Conservation (phyloP, 2,329 filamentous ascomycete species). For the Alternaria alternata region DNA sequence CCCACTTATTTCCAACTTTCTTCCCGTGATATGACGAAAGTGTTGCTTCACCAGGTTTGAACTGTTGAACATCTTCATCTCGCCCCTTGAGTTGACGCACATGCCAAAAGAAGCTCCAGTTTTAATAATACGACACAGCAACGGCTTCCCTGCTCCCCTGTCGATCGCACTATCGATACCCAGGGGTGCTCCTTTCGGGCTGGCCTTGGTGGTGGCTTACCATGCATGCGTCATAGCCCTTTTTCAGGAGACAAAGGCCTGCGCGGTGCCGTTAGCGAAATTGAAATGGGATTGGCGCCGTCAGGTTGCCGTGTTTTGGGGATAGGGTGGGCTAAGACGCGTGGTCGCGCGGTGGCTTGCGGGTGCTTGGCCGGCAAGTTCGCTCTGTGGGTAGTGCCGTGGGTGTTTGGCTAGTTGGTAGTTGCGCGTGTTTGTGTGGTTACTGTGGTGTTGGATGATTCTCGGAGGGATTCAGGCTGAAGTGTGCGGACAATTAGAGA, state of each 20-base stretch:
- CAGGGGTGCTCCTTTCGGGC: background rate
- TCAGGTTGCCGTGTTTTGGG: constrained; percentile 1
- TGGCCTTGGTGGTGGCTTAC: background rate
- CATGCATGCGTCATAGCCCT: constrained; percentile 11
- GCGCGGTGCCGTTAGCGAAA: constrained; percentile 1
- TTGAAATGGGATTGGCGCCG: constrained; percentile 2
- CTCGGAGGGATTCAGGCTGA: constrained; percentile 6
- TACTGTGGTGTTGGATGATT: background rate
- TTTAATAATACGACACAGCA: background rate
- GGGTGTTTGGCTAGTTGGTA: background rate
- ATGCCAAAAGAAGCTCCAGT: constrained; percentile 7
- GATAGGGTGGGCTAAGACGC: background rate
- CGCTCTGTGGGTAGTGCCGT: constrained; percentile 7
- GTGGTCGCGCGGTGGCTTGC: constrained; percentile 13
- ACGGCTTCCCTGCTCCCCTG: constrained; percentile 25
- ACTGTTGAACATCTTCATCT: constrained; percentile 20
- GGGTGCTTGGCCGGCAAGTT: constrained; percentile 10
- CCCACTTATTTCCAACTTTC: background rate
- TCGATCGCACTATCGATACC: constrained; percentile 30
- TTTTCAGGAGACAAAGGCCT: background rate
- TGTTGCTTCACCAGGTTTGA: background rate
- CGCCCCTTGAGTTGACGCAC: background rate
- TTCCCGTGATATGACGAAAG: background rate
- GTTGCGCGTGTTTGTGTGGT: background rate
- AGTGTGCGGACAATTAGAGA: background rate